Percentiles rank a stretch among this genome's conserved stretches.
Evolutionary conservation across 164 flowering plant genomes (phyloP).

Genomic region (Berberis thunbergii): DNA sequence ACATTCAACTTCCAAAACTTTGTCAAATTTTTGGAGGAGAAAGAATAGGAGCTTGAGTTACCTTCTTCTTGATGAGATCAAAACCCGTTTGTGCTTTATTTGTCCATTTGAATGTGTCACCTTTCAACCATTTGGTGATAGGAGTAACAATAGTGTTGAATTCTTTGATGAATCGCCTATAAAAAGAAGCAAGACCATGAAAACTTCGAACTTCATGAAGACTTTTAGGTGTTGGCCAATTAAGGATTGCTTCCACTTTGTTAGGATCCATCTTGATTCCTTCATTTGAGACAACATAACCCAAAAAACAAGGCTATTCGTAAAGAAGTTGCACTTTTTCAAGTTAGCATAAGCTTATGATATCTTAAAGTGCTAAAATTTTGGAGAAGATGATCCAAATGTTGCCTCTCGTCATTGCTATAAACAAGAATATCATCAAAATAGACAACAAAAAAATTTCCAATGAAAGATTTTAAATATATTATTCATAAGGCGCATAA

Average conservation of each 20-base stretch:
- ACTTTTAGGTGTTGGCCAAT: background rate
- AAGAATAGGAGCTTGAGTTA: background rate
- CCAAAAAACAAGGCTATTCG: too few species aligned
- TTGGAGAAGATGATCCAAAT: constrained; percentile 3
- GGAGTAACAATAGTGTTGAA: background rate
- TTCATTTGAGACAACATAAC: background rate
- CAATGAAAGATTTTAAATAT: constrained; percentile 2
- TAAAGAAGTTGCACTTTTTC: background rate
- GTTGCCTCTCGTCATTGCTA: background rate
- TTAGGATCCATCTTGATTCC: background rate
- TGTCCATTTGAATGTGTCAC: background rate
- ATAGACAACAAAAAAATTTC: constrained; percentile 6
- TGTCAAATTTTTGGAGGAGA: background rate
- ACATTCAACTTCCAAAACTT: constrained; percentile 2
- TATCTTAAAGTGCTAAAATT: too few species aligned
- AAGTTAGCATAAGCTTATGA: background rate
- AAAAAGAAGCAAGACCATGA: constrained; percentile 1
- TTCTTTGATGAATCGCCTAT: background rate
- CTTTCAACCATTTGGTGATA: background rate
- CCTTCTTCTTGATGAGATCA: background rate
- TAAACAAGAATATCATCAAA: constrained; percentile 8
- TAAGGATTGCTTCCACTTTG: background rate
- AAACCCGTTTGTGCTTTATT: background rate
- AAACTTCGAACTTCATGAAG: background rate
- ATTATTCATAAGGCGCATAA: background rate